These are phyloP conservation scores for Aulographum hederae DNA, from an alignment of 2,329 filamentous ascomycete species.

Conservation along the genomic window DNA sequence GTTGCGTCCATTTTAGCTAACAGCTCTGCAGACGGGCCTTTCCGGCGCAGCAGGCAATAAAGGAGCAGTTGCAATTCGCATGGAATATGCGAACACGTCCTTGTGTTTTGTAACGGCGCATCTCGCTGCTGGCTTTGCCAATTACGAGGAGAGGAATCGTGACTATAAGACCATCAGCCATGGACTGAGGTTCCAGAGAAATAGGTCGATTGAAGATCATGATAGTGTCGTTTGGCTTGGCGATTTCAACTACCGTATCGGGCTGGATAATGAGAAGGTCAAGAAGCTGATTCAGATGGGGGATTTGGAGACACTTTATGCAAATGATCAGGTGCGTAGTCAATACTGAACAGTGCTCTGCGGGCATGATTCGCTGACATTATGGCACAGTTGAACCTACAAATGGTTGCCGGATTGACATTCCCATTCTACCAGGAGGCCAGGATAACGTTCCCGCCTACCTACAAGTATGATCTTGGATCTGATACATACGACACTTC, in stretches of 20 bases:
- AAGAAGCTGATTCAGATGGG: conserved; percentile 52
- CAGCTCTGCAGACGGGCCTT: conserved; percentile 66
- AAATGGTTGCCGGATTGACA: conserved; percentile 78
- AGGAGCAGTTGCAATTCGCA: conserved; percentile 85
- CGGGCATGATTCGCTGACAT: too few relatives aligned
- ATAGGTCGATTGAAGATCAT: conserved; percentile 81
- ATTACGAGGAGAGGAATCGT: conserved; percentile 88
- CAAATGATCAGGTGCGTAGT: conserved; percentile 60
- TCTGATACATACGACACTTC: conserved; percentile 84
- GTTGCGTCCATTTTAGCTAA: conserved; percentile 12
- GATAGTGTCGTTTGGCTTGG: conserved; percentile 80
- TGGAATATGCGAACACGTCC: conserved; percentile 84
- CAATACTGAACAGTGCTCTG: not conserved
- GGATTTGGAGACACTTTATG: conserved; percentile 64
- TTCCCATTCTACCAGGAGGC: conserved; percentile 90
- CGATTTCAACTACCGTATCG: conserved; percentile 97
- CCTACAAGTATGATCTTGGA: conserved; percentile 88
- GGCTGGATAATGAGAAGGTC: conserved; percentile 60
- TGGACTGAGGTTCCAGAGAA: conserved; percentile 78
- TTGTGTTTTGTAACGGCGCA: conserved; percentile 95
- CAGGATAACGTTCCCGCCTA: conserved; percentile 73
- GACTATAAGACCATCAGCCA: conserved; percentile 82
- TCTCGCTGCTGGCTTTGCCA: conserved; percentile 85
- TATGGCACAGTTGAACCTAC: conserved; percentile 78
- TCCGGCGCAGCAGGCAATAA: conserved; percentile 98